Evolutionary conservation across 176 grass and related monocot genomes (phyloP).

Genomic region (Neostapfia colusana): DNA sequence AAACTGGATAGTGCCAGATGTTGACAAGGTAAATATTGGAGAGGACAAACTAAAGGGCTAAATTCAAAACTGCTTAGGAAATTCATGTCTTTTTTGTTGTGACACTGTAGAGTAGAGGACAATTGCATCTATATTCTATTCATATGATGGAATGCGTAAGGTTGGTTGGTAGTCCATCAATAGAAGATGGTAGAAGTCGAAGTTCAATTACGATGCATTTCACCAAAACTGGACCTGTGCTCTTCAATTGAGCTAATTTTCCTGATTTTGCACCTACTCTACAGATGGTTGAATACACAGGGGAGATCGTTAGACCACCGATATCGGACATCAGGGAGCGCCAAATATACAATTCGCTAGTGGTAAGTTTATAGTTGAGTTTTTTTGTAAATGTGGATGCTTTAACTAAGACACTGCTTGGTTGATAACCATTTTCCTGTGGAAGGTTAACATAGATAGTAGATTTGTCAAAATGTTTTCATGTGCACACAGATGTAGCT

Average conservation of each 20-base stretch:
- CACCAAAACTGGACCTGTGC: neutral
- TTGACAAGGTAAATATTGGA: neutral
- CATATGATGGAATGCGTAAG: neutral
- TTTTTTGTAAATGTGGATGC: constrained; percentile 15
- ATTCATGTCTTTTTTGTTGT: neutral
- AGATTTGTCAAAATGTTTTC: constrained; percentile 12
- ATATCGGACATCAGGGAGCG: constrained; percentile 92
- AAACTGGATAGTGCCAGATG: neutral
- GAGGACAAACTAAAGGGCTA: neutral
- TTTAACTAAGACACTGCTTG: constrained; percentile 18
- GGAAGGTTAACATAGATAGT: neutral
- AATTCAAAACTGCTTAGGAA: neutral
- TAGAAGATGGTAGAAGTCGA: neutral
- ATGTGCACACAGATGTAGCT: neutral
- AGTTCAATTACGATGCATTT: neutral
- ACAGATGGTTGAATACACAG: constrained; percentile 95
- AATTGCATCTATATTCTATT: neutral
- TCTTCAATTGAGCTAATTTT: constrained; percentile 37
- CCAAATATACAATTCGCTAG: constrained; percentile 83
- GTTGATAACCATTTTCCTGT: neutral
- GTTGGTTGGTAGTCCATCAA: neutral
- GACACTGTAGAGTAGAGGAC: neutral
- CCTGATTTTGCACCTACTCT: constrained; percentile 41
- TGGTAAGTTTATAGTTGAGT: constrained; percentile 58
- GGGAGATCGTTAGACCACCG: constrained; percentile 90